Percentiles rank a stretch among this genome's conserved stretches.
Evolutionary conservation across 768 basidiomycete species (phyloP).

Genomic region (Amanita exitialis): DNA sequence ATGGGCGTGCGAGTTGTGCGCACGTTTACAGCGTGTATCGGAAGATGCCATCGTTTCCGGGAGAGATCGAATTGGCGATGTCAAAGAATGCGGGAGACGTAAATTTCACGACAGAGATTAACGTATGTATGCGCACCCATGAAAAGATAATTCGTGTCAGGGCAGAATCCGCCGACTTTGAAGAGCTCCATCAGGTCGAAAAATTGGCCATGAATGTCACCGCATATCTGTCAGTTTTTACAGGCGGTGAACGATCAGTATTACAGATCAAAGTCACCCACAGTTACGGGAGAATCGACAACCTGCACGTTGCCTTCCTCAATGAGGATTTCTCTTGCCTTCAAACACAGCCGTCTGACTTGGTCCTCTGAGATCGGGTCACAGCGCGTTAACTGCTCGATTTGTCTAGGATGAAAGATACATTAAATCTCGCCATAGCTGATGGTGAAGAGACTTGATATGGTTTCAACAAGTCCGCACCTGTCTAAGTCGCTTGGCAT

Average conservation of each 20-base stretch:
- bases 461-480: conserved; percentile 22
- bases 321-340: conserved; percentile 92
- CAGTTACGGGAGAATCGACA: conserved; percentile 94
- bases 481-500: conserved; percentile 52
- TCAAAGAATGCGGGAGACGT: neutral
- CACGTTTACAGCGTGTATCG: neutral
- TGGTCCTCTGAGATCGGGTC: conserved; percentile 94
- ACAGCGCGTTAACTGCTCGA: conserved; percentile 87
- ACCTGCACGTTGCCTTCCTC: conserved; percentile 97
- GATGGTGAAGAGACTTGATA: neutral
- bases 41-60: conserved; percentile 1
- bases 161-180: conserved; percentile 86
- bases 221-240: conserved; percentile 53
- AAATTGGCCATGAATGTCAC: conserved; percentile 97
- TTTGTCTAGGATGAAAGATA: conserved; percentile 52
- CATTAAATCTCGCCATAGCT: neutral
- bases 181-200: conserved; percentile 96
- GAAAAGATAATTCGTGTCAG: conserved; percentile 92
- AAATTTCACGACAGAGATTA: neutral
- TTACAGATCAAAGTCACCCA: conserved; percentile 29
- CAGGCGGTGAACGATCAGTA: conserved; percentile 6
- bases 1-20: neutral
- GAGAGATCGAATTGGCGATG: conserved; percentile 1
- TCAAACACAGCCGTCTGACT: conserved; percentile 90
- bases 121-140: conserved; percentile 53